These are phyloP conservation scores for Cyberlindnera samutprakarnensis DNA, from an alignment of 805 yeast species.

Conservation along the genomic window DNA sequence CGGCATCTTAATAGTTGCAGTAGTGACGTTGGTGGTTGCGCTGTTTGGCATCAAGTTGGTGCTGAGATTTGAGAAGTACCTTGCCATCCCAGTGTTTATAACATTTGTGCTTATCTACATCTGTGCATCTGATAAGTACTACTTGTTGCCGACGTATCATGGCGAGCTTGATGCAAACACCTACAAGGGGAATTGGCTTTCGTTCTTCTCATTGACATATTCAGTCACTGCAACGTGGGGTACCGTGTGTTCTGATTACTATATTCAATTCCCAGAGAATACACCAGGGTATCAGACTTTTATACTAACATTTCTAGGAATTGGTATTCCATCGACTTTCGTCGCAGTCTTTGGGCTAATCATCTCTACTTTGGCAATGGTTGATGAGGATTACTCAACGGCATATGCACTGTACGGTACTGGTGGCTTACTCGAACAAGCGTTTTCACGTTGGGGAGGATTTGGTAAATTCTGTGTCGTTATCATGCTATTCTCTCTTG, in stretches of 20 bases:
- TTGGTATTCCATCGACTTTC: conserved; percentile 62
- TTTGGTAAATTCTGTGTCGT: conserved; percentile 71
- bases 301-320: conserved; percentile 55
- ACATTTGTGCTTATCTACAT: conserved; percentile 65
- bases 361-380: conserved; percentile 56
- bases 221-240: conserved; percentile 89
- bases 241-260: conserved; percentile 77
- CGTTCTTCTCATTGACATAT: conserved; percentile 68
- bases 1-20: conserved; percentile 66
- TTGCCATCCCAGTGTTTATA: conserved; percentile 62
- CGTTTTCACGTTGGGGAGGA: conserved; percentile 64
- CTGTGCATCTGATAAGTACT: conserved; percentile 42
- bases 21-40: conserved; percentile 57
- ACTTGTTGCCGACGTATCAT: conserved; percentile 23
- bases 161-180: conserved; percentile 28
- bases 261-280: conserved; percentile 69
- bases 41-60: conserved; percentile 73
- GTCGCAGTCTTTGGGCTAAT: conserved; percentile 67
- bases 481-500: conserved; percentile 63
- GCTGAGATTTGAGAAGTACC: conserved; percentile 54
- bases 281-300: conserved; percentile 50
- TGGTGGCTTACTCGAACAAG: conserved; percentile 65
- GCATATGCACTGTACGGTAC: conserved; percentile 54
- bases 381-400: conserved; percentile 46
- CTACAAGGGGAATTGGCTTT: conserved; percentile 56